These are phyloP conservation scores for Mortierella sp. DNA, from an alignment of 371 early-diverging fungal genomes.

Conservation along the genomic window DNA sequence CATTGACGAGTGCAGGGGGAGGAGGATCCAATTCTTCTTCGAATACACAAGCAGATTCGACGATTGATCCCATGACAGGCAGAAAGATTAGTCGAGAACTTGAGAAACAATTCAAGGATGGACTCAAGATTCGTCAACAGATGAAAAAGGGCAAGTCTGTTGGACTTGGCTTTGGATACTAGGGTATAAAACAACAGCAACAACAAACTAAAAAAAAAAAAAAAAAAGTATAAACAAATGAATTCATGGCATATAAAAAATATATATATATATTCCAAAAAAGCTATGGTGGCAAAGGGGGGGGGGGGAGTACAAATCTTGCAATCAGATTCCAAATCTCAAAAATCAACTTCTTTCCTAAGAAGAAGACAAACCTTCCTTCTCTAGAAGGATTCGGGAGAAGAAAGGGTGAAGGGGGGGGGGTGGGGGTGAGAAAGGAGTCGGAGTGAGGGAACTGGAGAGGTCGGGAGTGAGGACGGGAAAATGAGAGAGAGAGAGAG, in stretches of 20 bases:
- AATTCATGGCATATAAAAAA: too few species aligned
- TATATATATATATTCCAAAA: too few species aligned
- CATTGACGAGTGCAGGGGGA: too few species aligned
- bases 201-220: too few species aligned
- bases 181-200: background rate
- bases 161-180: slow-evolving; percentile 56
- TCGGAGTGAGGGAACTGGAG: background rate
- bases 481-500: background rate
- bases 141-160: slow-evolving; percentile 55
- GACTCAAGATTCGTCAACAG: slow-evolving; percentile 55
- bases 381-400: too few species aligned
- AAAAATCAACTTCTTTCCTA: too few species aligned
- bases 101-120: slow-evolving; percentile 60
- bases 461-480: background rate
- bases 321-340: too few species aligned
- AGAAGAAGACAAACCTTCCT: too few species aligned
- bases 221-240: too few species aligned
- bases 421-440: slow-evolving; percentile 2
- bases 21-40: too few species aligned
- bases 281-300: too few species aligned
- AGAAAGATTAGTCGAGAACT: slow-evolving; percentile 54
- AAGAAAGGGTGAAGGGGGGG: background rate
- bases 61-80: slow-evolving; percentile 52
- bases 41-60: slow-evolving; percentile 50
- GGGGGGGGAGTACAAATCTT: too few species aligned